These are phyloP conservation scores for Glycyrrhiza uralensis DNA, from an alignment of 306 rosid species.

Conservation along the genomic window DNA sequence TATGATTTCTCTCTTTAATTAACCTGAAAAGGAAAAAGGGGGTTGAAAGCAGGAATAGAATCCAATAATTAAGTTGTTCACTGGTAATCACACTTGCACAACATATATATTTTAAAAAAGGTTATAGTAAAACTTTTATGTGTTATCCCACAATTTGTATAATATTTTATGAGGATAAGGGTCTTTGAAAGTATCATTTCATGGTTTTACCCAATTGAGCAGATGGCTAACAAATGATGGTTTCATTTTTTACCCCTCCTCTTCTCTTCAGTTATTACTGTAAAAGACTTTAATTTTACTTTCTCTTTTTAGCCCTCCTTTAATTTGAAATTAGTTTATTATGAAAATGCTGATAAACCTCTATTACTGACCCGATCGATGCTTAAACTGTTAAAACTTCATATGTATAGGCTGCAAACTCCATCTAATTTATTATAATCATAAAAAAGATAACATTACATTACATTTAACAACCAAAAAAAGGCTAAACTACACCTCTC, in stretches of 20 bases:
- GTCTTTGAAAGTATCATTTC: not conserved
- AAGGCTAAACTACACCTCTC: slow-evolving; percentile 21
- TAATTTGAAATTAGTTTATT: not conserved
- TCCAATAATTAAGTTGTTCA: not conserved
- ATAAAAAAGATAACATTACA: slow-evolving; percentile 17
- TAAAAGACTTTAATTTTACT: not conserved
- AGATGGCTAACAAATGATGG: not conserved
- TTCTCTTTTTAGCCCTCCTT: not conserved
- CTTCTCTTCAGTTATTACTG: no score
- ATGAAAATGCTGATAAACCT: not conserved
- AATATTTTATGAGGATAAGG: not conserved
- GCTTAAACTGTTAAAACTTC: not conserved
- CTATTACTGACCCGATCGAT: not conserved
- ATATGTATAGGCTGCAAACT: slow-evolving; percentile 2
- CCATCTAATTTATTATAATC: slow-evolving; percentile 7
- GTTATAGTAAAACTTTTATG: not conserved
- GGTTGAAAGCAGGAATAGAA: no score
- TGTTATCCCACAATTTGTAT: not conserved
- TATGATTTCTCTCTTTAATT: no score
- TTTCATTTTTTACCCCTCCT: not conserved
- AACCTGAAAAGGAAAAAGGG: no score
- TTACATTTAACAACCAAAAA: not conserved
- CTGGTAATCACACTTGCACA: not conserved
- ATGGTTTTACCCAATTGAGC: no score
- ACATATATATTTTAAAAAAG: not conserved